A percentile compares a stretch with the other conserved stretches of the same genome.
Conservation (phyloP, 2,329 filamentous ascomycete genomes). For the Escovopsis sp. region DNA sequence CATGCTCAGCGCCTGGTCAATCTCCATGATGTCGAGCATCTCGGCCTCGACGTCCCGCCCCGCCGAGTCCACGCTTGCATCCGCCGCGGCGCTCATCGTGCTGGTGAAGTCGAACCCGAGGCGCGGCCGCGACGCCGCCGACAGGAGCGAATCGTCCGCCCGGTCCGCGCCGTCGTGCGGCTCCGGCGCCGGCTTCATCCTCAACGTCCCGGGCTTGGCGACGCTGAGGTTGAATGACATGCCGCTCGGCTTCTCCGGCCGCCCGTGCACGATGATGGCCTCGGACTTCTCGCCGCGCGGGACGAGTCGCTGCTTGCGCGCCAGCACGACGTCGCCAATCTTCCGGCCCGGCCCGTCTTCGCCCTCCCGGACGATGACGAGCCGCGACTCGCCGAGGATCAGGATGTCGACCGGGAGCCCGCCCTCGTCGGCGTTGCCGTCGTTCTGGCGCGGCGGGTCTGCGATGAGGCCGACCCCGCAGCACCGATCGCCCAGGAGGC, state of each 20-base stretch:
- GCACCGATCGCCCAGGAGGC: slow-evolving; percentile 42
- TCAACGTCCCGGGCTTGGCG: slow-evolving; percentile 24
- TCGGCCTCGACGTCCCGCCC: slow-evolving; percentile 42
- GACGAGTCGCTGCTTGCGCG: slow-evolving; percentile 20
- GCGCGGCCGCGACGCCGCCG: slow-evolving; percentile 15
- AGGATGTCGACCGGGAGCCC: slow-evolving; percentile 38
- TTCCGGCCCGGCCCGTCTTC: slow-evolving; percentile 32
- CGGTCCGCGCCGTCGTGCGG: slow-evolving; percentile 10
- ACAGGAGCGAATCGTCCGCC: slow-evolving; percentile 11
- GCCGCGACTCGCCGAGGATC: slow-evolving; percentile 39
- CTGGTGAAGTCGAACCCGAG: slow-evolving; percentile 36
- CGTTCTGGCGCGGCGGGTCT: slow-evolving; percentile 15
- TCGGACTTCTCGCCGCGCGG: slow-evolving; percentile 27
- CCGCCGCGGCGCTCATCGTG: slow-evolving; percentile 37
- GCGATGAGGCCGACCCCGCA: slow-evolving; percentile 34
- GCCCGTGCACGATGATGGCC: slow-evolving; percentile 42
- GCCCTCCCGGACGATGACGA: slow-evolving; percentile 40
- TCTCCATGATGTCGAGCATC: slow-evolving; percentile 51
- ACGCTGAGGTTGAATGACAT: slow-evolving; percentile 37
- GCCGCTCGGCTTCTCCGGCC: slow-evolving; percentile 22
- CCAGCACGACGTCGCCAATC: slow-evolving; percentile 21
- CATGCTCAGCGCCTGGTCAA: slow-evolving; percentile 43
- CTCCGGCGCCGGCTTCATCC: slow-evolving; percentile 14
- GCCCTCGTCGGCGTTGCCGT: slow-evolving; percentile 14
- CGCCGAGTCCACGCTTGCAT: slow-evolving; percentile 33